Evolutionary conservation across 148 eudicot genomes (phyloP), one percentile per base, ranked within the genome.

Genomic region (Arctostaphylos glauca): DNA sequence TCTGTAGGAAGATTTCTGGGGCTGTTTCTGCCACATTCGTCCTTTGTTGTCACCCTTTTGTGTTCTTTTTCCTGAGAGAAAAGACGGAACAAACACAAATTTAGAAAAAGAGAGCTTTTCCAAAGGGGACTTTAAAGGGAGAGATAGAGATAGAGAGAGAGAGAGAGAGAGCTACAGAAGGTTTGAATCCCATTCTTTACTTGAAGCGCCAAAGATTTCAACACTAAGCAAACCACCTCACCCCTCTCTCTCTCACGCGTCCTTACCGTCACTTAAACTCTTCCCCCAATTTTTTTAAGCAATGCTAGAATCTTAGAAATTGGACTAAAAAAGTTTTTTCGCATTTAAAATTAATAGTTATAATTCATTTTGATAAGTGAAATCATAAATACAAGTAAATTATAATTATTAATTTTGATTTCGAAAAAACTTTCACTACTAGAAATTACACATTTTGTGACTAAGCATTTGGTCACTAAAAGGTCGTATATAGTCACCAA

Each of bases 11-110:
- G 91, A 90, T 82, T 84, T 91, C 59, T 79, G 82, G 58, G 87
- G 78, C 64, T 88, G 86, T 76, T 89, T 91, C 77, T 91, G 94
- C 95, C 86, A 89, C 97, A 92, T 92, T 60, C 75, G 47, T 80
- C 59, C 76, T 84, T 58, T 5, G 73, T 76, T 66, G 74, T 81
- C 83, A 84, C 81, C 73, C 74, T 70, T 82, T 76, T 81, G 43
- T 41, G 73, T 84, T 80, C 44, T 74, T 55, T 52, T 78, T n/a
- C 47, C 10, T n/a, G 25, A 18, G 14, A 18, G 12, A 14, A 44
- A 55, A 23, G 66, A 43, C 49, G 18, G 50, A 77, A 41, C 66
- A 19, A n/a, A 31, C 13, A 50, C 67, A 44, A 56, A 25, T 5
- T 77, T 25, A 77, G 67, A 56, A 77, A 77, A 56, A 9, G 16